Base-by-base conservation (phyloP, 2,329 filamentous ascomycete species). In the Claviceps lovelessii region DNA sequence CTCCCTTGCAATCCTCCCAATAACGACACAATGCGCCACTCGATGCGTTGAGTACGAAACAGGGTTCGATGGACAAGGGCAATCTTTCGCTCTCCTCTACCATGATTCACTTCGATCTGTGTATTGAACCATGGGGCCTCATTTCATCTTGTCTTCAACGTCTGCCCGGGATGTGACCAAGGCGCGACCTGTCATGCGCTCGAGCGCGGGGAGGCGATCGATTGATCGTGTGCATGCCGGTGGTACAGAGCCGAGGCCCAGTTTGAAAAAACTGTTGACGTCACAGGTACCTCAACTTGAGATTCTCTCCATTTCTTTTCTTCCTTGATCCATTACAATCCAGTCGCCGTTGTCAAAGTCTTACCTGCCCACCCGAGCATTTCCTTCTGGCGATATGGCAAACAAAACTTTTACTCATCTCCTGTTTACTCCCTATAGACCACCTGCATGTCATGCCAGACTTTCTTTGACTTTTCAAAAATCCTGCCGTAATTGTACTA, bases 181-280 rank as follows among this genome's bases (percentile, higher is more conserved):
- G 33, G 10, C 48, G 10, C 33, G 33, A 33, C 7, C 49, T n/a
- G 37, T 49, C 51, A 13, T 11, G 51, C 37, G 42, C 31, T 41
- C 42, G 31, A 9, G 31, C 31, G 31, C 5, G 31, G 31, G 41
- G 42, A 31, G 5, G 41, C 39, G 42, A 45, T 45, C 42, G n/a
- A 45, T 28, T 37, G 28, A 19, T 23, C 17, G 23, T 6, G 15
- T 28, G 53, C 39, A 15, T 4, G 37, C 6, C 33, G 6, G 33
- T 33, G 6, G 9, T 9, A 23, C 33, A 33, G 33, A 33, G 9
- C 33, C 33, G 33, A 9, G 33, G 9, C 9, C 33, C 33, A 33
- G 33, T 33, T 33, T 33, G 11, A 39, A 39, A 41, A 48, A 33
- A 33, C 39, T 31, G 47, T 53, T 56, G 54, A 56, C 54, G 54